Percentiles rank a stretch among this genome's conserved stretches.
These are phyloP conservation scores for Dillenia turbinata DNA, from an alignment of 164 flowering plant genomes.

Conservation along the genomic window DNA sequence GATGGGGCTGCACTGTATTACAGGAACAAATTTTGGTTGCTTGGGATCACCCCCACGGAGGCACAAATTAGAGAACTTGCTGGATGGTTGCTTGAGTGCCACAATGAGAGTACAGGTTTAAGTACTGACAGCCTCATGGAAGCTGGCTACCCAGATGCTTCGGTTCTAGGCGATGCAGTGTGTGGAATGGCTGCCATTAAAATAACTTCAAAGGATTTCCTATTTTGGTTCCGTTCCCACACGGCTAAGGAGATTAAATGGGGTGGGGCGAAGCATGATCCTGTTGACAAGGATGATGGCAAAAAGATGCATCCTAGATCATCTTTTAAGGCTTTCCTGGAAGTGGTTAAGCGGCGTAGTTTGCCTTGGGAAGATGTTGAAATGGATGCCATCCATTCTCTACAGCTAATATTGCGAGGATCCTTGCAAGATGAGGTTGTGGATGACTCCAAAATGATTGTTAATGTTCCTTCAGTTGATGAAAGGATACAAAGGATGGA, in stretches of 20 bases:
- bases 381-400: conserved; percentile 88
- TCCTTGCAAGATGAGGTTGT: conserved; percentile 47
- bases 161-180: conserved; percentile 52
- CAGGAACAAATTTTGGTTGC: conserved; percentile 43
- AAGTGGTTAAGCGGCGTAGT: conserved; percentile 68
- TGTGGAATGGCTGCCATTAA: conserved; percentile 76
- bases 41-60: conserved; percentile 71
- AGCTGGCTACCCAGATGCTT: conserved; percentile 68
- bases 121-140: conserved; percentile 78
- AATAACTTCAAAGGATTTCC: conserved; percentile 53
- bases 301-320: conserved; percentile 83
- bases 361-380: conserved; percentile 85
- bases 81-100: conserved; percentile 56
- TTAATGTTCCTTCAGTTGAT: conserved; percentile 40
- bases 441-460: conserved; percentile 39
- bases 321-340: conserved; percentile 83
- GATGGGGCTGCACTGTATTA: conserved; percentile 79
- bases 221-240: conserved; percentile 82
- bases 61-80: conserved; percentile 50
- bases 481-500: conserved; percentile 33
- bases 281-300: conserved; percentile 58
- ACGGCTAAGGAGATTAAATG: conserved; percentile 75
- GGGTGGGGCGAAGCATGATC: conserved; percentile 87
- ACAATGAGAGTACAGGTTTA: conserved; percentile 47
- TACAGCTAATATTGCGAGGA: conserved; percentile 72